phyloP scores from a whole-genome alignment of 805 yeast genomes.

The Ascoidea rubescens region DNA sequence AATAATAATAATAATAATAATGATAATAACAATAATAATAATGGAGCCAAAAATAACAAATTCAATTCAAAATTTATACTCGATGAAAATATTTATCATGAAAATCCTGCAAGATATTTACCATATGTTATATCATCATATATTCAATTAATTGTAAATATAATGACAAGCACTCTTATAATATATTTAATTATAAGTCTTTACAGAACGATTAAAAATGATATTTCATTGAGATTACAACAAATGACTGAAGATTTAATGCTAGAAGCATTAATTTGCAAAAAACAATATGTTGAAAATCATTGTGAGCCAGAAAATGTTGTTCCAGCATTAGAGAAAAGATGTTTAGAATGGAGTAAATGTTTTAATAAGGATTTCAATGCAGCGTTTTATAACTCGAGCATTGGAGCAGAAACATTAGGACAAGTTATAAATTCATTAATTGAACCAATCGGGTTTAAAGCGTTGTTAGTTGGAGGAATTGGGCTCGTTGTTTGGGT shows the following conservation, averaged over 20 bases:
- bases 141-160: conserved; percentile 40
- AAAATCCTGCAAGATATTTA: neutral
- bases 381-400: conserved; percentile 31
- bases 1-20: too few species aligned
- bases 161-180: conserved; percentile 29
- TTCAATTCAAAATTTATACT: too few species aligned
- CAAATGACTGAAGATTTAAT: conserved; percentile 30
- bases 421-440: conserved; percentile 50
- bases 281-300: conserved; percentile 36
- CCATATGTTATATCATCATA: conserved; percentile 51
- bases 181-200: conserved; percentile 28
- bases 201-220: conserved; percentile 35
- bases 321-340: conserved; percentile 42
- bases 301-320: conserved; percentile 39
- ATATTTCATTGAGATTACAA: conserved; percentile 36
- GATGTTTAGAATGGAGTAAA: conserved; percentile 50
- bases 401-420: conserved; percentile 45
- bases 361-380: conserved; percentile 51
- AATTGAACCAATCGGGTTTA: conserved; percentile 53
- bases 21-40: neutral
- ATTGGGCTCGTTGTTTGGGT: neutral
- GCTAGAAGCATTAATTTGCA: conserved; percentile 41
- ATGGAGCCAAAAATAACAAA: neutral
- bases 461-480: conserved; percentile 24
- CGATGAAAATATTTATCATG: too few species aligned